Evolutionary conservation across 2,329 filamentous ascomycete species (phyloP), one percentile per base, ranked within the genome.

Genomic region (Plectosphaerella sp.): DNA sequence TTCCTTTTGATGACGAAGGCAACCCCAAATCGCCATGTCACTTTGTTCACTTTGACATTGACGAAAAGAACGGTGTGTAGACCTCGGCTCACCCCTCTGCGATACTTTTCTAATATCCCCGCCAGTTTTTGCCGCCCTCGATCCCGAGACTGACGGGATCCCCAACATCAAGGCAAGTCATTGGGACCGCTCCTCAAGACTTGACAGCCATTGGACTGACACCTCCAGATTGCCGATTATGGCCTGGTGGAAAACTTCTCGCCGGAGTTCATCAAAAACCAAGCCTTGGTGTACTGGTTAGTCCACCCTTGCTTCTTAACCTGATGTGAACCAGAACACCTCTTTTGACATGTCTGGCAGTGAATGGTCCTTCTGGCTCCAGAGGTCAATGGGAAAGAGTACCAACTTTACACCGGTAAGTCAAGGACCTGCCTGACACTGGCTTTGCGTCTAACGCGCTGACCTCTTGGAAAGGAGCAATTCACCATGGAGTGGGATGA

Each of bases 61-160:
- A 68, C 46, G 58, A 61, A 41, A 42, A 55, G 3, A 68, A 68
- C 25, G 54, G 66, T 68, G 59, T 20, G 58, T 52, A 1, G n/a
- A n/a, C 10, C 20, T 5, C 3, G 33, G 16, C 1, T 8, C 18
- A 24, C 2, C 8, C 22, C 4, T 35, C 5, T 16, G 5, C 15
- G 12, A 36, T 33, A 10, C 28, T 33, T 33, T 33, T 18, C 52
- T 55, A 16, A 55, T n/a, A 3, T 10, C 9, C n/a, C 5, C 15
- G 37, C 8, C 15, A 52, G 49, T 56, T 9, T 12, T 56, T 14
- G 49, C 42, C n/a, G 33, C 20, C 12, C 37, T 11, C 4, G 43
- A 46, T 12, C 11, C 22, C 18, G 45, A 18, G 1, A 33, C 52
- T 16, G 47, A 37, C 8, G 35, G 33, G 4, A 35, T 54, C 14